phyloP scores from a whole-genome alignment of 306 rosid species.

The Arachis stenosperma region DNA sequence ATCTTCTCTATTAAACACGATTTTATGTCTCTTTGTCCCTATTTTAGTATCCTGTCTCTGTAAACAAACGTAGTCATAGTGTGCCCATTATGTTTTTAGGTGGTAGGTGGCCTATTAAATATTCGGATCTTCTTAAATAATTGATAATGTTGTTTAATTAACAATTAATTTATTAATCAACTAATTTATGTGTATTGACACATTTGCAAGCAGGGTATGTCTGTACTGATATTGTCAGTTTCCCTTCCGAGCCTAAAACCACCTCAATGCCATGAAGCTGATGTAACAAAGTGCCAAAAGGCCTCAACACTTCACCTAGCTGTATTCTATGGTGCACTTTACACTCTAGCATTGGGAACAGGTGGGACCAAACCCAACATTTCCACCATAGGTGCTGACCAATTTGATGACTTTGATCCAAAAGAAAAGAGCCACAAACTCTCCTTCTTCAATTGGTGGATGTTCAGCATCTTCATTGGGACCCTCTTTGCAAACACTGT shows the following conservation, averaged over 20 bases:
- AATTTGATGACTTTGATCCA: slow-evolving; percentile 73
- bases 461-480: slow-evolving; percentile 75
- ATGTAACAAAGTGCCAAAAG: slow-evolving; percentile 35
- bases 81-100: neutral
- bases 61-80: too few relatives aligned
- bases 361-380: slow-evolving; percentile 87
- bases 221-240: slow-evolving; percentile 38
- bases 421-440: slow-evolving; percentile 65
- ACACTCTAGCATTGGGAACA: slow-evolving; percentile 67
- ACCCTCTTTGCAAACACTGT: slow-evolving; percentile 69
- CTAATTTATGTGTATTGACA: neutral
- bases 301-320: slow-evolving; percentile 45
- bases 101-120: neutral
- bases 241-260: slow-evolving; percentile 46
- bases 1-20: too few relatives aligned
- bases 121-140: too few relatives aligned
- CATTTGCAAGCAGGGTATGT: slow-evolving; percentile 42
- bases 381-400: slow-evolving; percentile 89
- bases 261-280: slow-evolving; percentile 30
- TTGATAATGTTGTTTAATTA: neutral
- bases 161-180: too few relatives aligned
- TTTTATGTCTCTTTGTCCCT: too few relatives aligned
- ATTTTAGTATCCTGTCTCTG: too few relatives aligned
- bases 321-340: slow-evolving; percentile 49
- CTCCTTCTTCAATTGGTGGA: slow-evolving; percentile 90